Base-by-base conservation (phyloP, 352 stramenopile species). In the Phytophthora ramorum region DNA sequence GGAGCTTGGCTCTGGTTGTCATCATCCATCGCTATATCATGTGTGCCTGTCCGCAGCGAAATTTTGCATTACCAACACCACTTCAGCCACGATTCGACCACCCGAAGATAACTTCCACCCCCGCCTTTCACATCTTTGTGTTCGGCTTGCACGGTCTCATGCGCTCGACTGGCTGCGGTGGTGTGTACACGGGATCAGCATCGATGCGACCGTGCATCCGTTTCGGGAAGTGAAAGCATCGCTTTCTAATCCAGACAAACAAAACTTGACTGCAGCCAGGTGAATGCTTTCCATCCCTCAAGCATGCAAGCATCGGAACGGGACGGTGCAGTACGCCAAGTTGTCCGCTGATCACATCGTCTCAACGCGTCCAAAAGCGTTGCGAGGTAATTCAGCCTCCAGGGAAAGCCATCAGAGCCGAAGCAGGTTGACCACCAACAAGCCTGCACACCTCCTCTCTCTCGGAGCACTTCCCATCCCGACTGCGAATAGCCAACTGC, bases 391-490 rank as follows among this genome's bases (percentile, higher is more conserved):
- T 48, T 48, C 20, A 48, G 41, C 16, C 41, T 47, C 24, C 24
- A 28, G 24, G 2, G 24, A 28, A 28, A 28, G 24, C 38, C 16
- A 40, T 26, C 19, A 34, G 34, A 32, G 4, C 32, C n/a, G 20
- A 34, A 50, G 22, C 10, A 35, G 14, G 9, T 38, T 38, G 22
- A 40, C 45, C 19, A 19, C 9, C 17, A 41, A 41, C 12, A 17
- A 19, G 35, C 17, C 35, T 16, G 1, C 35, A 41, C 17, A 10
- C n/a, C 2, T 22, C 12, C 7, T 35, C 24, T 2, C 24, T 46
- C 6, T 44, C 9, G 5, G 14, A 14, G n/a, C 50, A 69, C 46
- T 69, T 63, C 17, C 24, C 37, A 44, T 63, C 35, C 44, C 40
- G 26, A 62, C 53, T 46, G 12, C 17, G 16, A 52, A 8, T 17